Evolutionary conservation across 768 basidiomycete genomes (phyloP), one percentile per base, ranked within the genome.

Genomic region (Baorangia bicolor): DNA sequence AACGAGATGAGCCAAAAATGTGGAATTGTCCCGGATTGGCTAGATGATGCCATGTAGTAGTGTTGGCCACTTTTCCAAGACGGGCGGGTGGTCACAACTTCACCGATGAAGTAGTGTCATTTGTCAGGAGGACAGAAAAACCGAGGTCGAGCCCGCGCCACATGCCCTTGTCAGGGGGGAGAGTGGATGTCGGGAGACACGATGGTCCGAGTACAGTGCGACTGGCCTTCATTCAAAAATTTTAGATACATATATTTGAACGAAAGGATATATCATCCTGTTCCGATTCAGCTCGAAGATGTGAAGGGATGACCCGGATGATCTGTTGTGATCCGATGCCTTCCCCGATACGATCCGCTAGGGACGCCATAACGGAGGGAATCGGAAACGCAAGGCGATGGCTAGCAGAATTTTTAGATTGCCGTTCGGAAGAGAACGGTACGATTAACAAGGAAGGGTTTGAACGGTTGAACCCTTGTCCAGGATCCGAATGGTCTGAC

Each of bases 401-500:
- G 14, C 3, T 14, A 27, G 8, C 12, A 25, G 18, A 18, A 31
- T 8, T 6, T 11, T 37, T 18, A 34, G 5, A 39, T 59, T 30
- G 4, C 9, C 13, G 14, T 11, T 33, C 0, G 40, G 34, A 49
- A 21, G 31, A n/a, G 5, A 21, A 23, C 8, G 25, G 12, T n/a
- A 27, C 9, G 14, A 42, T 72, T 56, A 80, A 55, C 76, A 80
- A 18, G 87, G 82, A 37, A 80, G 62, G 14, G 84, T 69, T 8
- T 78, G 69, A 37, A 91, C 75, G n/a, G 62, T 67, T 3, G 76
- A 72, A 7, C 78, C 83, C 25, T 74, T 71, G 56, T 86, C 81
- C 34, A 91, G 68, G n/a, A 90, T 83, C 20, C 71, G 73, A 27
- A 83, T 77, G 0, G 81, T 76, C 69, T 91, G 90, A 0, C 72